phyloP scores from a whole-genome alignment of 768 basidiomycete species.

The Lenzites betulinus region DNA sequence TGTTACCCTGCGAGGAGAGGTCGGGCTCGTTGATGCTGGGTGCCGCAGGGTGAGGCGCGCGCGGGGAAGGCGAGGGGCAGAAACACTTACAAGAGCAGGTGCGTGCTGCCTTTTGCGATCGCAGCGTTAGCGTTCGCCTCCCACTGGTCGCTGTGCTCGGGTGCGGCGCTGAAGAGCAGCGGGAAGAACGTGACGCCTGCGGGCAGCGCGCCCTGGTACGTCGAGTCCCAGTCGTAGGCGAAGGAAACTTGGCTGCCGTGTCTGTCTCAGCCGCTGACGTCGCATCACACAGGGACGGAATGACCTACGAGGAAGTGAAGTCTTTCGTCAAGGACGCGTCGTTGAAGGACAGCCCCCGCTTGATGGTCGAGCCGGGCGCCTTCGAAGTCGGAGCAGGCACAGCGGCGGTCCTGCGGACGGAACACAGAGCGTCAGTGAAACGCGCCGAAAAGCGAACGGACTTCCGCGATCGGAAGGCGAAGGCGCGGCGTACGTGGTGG shows the following conservation, averaged over 20 bases:
- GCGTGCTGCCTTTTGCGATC: conserved; percentile 30
- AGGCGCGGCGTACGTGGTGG: conserved; percentile 16
- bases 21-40: conserved; percentile 36
- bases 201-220: conserved; percentile 21
- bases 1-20: conserved; percentile 32
- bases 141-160: conserved; percentile 28
- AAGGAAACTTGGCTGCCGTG: conserved; percentile 25
- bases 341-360: conserved; percentile 35
- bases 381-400: conserved; percentile 8
- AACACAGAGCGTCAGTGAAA: conserved; percentile 10
- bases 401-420: conserved; percentile 1
- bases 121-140: conserved; percentile 29
- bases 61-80: neutral
- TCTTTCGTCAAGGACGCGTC: conserved; percentile 22
- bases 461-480: neutral
- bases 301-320: conserved; percentile 25
- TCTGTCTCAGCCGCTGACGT: neutral
- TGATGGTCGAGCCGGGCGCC: conserved; percentile 13
- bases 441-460: neutral
- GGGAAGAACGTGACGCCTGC: conserved; percentile 27
- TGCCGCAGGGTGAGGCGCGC: neutral
- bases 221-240: conserved; percentile 33
- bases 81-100: conserved; percentile 29
- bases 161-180: conserved; percentile 30
- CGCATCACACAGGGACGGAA: too few relatives aligned